Percentiles rank a stretch among this genome's conserved stretches.
Conservation (phyloP, 768 basidiomycete species). For the Chlorophyllum brunneum region DNA sequence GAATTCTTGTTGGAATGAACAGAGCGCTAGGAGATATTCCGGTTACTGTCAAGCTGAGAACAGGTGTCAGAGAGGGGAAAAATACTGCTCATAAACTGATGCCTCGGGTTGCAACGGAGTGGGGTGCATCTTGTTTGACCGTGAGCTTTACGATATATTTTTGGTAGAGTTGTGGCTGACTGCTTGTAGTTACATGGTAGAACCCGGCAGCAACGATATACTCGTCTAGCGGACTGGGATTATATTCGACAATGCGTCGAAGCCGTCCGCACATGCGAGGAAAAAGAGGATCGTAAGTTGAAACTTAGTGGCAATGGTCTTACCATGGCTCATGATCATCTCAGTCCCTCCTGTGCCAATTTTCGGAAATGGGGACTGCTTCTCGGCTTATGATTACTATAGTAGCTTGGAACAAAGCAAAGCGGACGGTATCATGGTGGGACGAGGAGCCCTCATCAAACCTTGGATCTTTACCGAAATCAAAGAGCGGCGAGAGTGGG, state of each 20-base stretch:
- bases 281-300: conserved; percentile 64
- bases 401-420: conserved; percentile 69
- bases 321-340: neutral
- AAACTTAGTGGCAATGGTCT: neutral
- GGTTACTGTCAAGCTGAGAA: conserved; percentile 87
- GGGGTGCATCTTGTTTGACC: conserved; percentile 41
- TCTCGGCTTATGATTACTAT: conserved; percentile 84
- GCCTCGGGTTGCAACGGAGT: conserved; percentile 64
- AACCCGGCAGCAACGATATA: conserved; percentile 92
- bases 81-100: conserved; percentile 91
- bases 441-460: conserved; percentile 92
- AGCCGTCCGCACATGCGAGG: conserved; percentile 67
- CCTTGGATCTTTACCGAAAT: conserved; percentile 96
- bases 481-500: conserved; percentile 90
- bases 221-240: conserved; percentile 88
- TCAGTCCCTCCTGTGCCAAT: conserved; percentile 85
- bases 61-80: conserved; percentile 85
- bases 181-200: conserved; percentile 83
- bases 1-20: conserved; percentile 89
- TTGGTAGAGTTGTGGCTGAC: conserved; percentile 1
- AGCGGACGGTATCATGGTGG: conserved; percentile 95
- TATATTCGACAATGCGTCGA: conserved; percentile 89
- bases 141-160: conserved; percentile 22
- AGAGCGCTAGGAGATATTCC: conserved; percentile 87
- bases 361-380: conserved; percentile 95